Percentiles rank a stretch among this genome's conserved stretches.
Conservation (phyloP, 176 grass and related monocot species). For the Cocos nucifera region DNA sequence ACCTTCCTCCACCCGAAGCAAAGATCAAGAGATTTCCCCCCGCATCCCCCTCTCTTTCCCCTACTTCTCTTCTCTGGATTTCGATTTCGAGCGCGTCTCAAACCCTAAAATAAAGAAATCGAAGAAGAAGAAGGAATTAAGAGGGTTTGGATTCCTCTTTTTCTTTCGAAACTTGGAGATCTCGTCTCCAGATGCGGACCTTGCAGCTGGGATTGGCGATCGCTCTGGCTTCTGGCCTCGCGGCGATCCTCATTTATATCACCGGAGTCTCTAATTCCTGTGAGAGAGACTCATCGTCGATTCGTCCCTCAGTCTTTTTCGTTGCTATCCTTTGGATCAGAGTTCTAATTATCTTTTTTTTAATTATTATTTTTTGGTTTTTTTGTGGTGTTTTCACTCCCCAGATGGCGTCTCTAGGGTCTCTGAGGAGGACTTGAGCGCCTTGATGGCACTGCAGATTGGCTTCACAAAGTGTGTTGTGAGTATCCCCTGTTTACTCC, state of each 20-base stretch:
- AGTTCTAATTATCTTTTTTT: no score
- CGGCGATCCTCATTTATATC: conserved; percentile 74
- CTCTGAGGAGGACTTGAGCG: conserved; percentile 42
- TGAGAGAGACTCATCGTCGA: conserved; percentile 11
- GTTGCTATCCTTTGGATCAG: not conserved
- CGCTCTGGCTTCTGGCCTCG: conserved; percentile 43
- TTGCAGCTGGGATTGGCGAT: conserved; percentile 50
- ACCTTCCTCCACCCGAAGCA: no score
- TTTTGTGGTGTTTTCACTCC: not conserved
- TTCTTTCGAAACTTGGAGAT: no score
- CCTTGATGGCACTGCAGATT: conserved; percentile 47
- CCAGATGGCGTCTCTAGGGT: conserved; percentile 48
- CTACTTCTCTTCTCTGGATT: no score
- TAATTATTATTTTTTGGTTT: not conserved
- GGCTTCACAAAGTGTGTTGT: conserved; percentile 88
- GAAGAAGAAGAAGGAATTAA: no score
- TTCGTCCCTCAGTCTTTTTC: no score
- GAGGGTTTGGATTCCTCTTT: no score
- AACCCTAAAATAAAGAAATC: no score
- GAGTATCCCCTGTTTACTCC: conserved; percentile 18
- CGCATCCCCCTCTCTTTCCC: no score
- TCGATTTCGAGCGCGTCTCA: no score
- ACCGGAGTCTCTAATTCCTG: conserved; percentile 55
- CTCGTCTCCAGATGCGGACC: conserved; percentile 31
- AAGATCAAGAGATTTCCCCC: no score